Evolutionary conservation across 306 rosid species (phyloP).

Genomic region (Pterocarpus macrocarpus): DNA sequence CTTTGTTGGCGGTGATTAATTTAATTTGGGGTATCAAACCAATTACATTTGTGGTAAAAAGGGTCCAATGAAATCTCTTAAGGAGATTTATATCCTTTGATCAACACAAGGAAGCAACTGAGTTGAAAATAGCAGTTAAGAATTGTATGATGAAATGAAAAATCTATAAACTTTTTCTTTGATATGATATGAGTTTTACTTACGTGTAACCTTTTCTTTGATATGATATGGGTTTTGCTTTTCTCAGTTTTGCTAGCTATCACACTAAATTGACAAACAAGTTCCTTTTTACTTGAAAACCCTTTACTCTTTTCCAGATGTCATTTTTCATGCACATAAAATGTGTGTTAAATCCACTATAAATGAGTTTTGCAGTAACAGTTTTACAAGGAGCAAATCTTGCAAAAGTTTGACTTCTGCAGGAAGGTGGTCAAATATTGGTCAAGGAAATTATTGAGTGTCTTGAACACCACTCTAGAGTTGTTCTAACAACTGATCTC

Average conservation of each 20-base stretch:
- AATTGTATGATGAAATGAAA: conserved; percentile 30
- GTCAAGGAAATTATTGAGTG: conserved; percentile 50
- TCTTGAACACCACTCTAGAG: conserved; percentile 78
- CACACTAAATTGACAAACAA: background rate
- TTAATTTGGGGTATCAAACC: background rate
- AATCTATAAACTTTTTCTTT: background rate
- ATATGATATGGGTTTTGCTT: background rate
- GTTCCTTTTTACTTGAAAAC: conserved; percentile 6
- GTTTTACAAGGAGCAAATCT: background rate
- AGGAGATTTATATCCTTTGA: background rate
- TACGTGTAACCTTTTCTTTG: background rate
- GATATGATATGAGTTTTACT: conserved; percentile 3
- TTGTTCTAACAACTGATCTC: conserved; percentile 63
- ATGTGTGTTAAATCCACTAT: conserved; percentile 39
- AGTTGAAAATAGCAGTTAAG: background rate
- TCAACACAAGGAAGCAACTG: background rate
- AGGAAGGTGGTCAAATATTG: conserved; percentile 57
- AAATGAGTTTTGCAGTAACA: conserved; percentile 12
- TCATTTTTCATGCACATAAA: conserved; percentile 29
- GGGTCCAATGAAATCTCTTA: background rate
- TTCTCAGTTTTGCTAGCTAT: background rate
- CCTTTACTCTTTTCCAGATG: conserved; percentile 2
- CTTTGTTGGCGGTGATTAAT: background rate
- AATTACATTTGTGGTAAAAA: conserved; percentile 8
- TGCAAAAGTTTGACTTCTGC: conserved; percentile 54